Percentiles rank a stretch among this genome's conserved stretches.
Conservation (phyloP, 2,329 filamentous ascomycete genomes). For the Exophiala lecanii-corni region DNA sequence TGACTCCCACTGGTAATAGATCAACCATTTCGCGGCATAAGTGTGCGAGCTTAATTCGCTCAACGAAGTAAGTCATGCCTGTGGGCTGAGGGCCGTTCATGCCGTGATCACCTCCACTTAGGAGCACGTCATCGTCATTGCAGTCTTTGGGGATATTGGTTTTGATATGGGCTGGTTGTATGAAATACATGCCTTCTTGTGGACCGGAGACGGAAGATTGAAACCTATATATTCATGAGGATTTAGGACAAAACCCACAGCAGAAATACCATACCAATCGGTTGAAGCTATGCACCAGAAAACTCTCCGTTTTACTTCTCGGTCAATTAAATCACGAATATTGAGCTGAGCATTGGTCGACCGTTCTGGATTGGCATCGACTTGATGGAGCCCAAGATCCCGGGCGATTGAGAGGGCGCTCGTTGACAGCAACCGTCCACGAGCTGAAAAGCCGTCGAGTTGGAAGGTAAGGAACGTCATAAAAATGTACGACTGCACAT, state of each 20-base stretch:
- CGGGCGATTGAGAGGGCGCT: slow-evolving; percentile 23
- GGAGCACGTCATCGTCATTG: slow-evolving; percentile 35
- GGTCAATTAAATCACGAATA: slow-evolving; percentile 25
- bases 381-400: slow-evolving; percentile 32
- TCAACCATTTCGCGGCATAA: slow-evolving; percentile 40
- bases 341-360: slow-evolving; percentile 16
- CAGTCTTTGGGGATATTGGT: slow-evolving; percentile 39
- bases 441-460: slow-evolving; percentile 11
- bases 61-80: slow-evolving; percentile 41
- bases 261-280: slow-evolving; percentile 36
- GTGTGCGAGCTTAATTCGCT: slow-evolving; percentile 37
- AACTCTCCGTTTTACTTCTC: slow-evolving; percentile 36
- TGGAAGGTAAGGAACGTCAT: slow-evolving; percentile 11
- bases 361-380: slow-evolving; percentile 30
- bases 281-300: slow-evolving; percentile 41
- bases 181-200: slow-evolving; percentile 40
- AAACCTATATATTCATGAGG: slow-evolving; percentile 27
- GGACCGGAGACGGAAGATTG: slow-evolving; percentile 37
- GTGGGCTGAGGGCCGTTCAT: slow-evolving; percentile 35
- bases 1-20: slow-evolving; percentile 26
- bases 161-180: slow-evolving; percentile 39
- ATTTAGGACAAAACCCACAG: neutral
- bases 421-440: slow-evolving; percentile 2
- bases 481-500: slow-evolving; percentile 10
- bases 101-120: slow-evolving; percentile 12